These are phyloP conservation scores for Taphrina confusa DNA, from an alignment of 1,139 yeast species.

Conservation along the genomic window DNA sequence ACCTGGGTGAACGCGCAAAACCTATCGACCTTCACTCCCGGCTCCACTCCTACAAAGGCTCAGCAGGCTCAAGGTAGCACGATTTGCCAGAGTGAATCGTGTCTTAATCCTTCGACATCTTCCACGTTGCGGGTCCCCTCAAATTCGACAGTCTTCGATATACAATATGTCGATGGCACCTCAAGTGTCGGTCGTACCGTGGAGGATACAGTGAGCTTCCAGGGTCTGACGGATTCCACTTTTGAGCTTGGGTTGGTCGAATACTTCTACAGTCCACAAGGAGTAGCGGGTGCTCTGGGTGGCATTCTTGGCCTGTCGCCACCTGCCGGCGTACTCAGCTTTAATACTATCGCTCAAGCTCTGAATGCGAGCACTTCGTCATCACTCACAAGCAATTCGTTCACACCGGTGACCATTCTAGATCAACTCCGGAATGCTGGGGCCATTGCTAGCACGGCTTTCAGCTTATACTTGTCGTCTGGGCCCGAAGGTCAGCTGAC, in stretches of 20 bases:
- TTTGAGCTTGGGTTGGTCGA: slow-evolving; percentile 34
- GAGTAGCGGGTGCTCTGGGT: slow-evolving; percentile 17
- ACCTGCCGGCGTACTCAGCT: slow-evolving; percentile 17
- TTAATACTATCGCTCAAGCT: slow-evolving; percentile 7
- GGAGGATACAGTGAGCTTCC: slow-evolving; percentile 21
- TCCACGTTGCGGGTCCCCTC: slow-evolving; percentile 14
- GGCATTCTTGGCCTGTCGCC: slow-evolving; percentile 37
- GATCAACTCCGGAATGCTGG: slow-evolving; percentile 33
- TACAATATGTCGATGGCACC: slow-evolving; percentile 33
- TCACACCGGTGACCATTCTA: slow-evolving; percentile 31
- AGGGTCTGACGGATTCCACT: slow-evolving; percentile 20
- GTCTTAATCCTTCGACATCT: slow-evolving; percentile 23
- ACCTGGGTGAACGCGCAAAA: slow-evolving; percentile 36
- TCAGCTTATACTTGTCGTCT: slow-evolving; percentile 51
- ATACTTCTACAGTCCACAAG: slow-evolving; percentile 29
- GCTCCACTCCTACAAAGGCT: slow-evolving; percentile 13
- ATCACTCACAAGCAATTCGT: not conserved
- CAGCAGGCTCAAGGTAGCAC: slow-evolving; percentile 19
- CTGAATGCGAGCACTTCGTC: not conserved
- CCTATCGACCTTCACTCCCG: slow-evolving; percentile 24
- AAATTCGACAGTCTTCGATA: slow-evolving; percentile 26
- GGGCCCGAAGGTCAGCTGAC: slow-evolving; percentile 53
- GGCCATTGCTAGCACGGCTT: slow-evolving; percentile 20
- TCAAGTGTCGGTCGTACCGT: slow-evolving; percentile 32
- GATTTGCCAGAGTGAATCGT: slow-evolving; percentile 19